Evolutionary conservation across 2,329 filamentous ascomycete species (phyloP), one percentile per base, ranked within the genome.

Genomic region (Ophiostoma pallidulum): DNA sequence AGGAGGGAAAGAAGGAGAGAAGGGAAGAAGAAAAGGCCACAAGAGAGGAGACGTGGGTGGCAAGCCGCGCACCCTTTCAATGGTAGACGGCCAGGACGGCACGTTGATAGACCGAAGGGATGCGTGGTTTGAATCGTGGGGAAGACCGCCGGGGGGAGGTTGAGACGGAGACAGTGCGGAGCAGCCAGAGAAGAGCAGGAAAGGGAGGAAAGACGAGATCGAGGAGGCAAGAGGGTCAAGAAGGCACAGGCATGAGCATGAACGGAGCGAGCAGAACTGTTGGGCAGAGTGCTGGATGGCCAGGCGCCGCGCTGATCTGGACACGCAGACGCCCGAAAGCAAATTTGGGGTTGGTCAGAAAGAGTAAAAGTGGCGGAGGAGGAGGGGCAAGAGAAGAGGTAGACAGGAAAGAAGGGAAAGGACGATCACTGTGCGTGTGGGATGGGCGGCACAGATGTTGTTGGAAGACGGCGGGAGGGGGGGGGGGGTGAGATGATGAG

Each of bases 61-160:
- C 10, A 35, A 24, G 39, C 13, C 32, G 28, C 40, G 28, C 40
- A 32, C 12, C 26, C 16, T 22, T 10, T 41, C 44, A 18, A 31
- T 33, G 37, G 41, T n/a, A n/a, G n/a, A 39, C 14, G 13, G 47
- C 18, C 36, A 58, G 57, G 60, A n/a, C 60, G 62, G 65, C 60
- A 67, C 62, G 60, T 63, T 59, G 58, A 61, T 63, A 62, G 62
- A 62, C 62, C 64, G 64, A 63, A 22, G 60, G 62, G 57, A 31
- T 45, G 44, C 57, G 58, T 56, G 52, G 41, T 45, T 38, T n/a
- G 26, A n/a, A n/a, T n/a, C n/a, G n/a, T n/a, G 24, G 31, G 24
- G 9, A 22, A 41, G 20, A 9, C 12, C n/a, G n/a, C n/a, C n/a
- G n/a, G n/a, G n/a, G n/a, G n/a, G n/a, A 8, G 22, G 18, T 14